Base-by-base conservation (phyloP, 768 basidiomycete species). In the Suillus paluster region DNA sequence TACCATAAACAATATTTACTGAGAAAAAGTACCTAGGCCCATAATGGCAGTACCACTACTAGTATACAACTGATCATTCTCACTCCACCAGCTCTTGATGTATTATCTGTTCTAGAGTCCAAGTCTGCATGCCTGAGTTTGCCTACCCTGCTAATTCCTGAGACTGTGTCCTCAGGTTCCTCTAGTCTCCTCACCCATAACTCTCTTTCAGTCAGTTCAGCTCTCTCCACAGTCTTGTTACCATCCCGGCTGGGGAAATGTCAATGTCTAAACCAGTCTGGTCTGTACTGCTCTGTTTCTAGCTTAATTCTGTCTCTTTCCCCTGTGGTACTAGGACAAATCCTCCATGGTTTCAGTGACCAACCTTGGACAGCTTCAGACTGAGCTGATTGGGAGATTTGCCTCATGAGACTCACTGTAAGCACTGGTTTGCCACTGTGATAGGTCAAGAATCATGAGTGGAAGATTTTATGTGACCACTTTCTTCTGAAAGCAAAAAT, bases 391-490 rank as follows among this genome's bases (percentile, higher is more conserved):
- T 58, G 41, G 42, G 57, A 58, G 45, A 27, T 27, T 15, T 14
- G 44, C 11, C 41, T 79, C 49, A 64, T 62, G 6, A 38, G 68
- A 7, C 44, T 79, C 5, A 79, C 75, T 33, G 75, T 74, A 23
- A 71, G 77, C 9, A 69, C 68, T 42, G 73, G 71, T 0, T 66
- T 79, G 21, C 66, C 78, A 15, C 66, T 80, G 1, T 68, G 68
- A 4, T 81, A 75, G 77, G 72, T 80, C 23, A 71, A 75, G 30
- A 78, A 79, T 65, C 70, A 71, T 1, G 76, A 76, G 27, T 76
- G 69, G 57, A 59, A 75, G 49, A 23, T 50, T 4, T 69, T 81
- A 48, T 71, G 68, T 46, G 62, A 72, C 10, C 62, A 68, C 5
- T 78, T 78, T 57, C 63, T 76, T 72, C 64, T 71, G 64, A 44